A percentile compares a stretch with the other conserved stretches of the same genome.
phyloP scores from a whole-genome alignment of 2,329 filamentous ascomycete genomes.

The Paecilomyces fulvus region DNA sequence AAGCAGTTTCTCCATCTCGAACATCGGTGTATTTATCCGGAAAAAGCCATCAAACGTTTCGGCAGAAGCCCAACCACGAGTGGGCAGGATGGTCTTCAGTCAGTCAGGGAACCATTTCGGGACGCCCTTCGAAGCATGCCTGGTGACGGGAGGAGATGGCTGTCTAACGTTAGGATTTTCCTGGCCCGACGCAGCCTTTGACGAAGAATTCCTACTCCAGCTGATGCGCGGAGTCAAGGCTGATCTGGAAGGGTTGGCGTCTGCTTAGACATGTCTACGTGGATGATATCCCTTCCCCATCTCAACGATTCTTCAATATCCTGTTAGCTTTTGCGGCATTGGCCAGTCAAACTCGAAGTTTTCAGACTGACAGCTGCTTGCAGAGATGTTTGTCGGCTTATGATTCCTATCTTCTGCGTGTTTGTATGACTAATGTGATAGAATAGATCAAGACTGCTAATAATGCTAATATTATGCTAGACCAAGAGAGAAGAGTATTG shows the following conservation, averaged over 20 bases:
- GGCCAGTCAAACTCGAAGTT: neutral
- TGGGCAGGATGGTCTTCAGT: neutral
- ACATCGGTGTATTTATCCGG: neutral
- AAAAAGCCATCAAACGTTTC: neutral
- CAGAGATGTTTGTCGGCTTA: too few relatives aligned
- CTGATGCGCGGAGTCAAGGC: neutral
- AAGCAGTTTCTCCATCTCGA: neutral
- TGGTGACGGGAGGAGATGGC: neutral
- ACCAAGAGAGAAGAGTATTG: too few relatives aligned
- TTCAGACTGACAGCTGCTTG: too few relatives aligned
- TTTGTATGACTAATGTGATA: too few relatives aligned
- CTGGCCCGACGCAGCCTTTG: neutral
- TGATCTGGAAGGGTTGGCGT: neutral
- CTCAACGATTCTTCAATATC: neutral
- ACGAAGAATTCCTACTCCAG: neutral
- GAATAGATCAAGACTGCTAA: too few relatives aligned
- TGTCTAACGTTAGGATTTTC: neutral
- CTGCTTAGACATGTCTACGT: neutral
- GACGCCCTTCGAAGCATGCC: neutral
- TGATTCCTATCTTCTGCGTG: too few relatives aligned
- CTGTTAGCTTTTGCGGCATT: neutral
- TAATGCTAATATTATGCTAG: too few relatives aligned
- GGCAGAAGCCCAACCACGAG: neutral
- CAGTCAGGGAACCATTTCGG: neutral
- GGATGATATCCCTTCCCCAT: neutral